A percentile compares a stretch with the other conserved stretches of the same genome.
Conservation (phyloP, 2,329 filamentous ascomycete species). For the Botryotinia narcissicola region DNA sequence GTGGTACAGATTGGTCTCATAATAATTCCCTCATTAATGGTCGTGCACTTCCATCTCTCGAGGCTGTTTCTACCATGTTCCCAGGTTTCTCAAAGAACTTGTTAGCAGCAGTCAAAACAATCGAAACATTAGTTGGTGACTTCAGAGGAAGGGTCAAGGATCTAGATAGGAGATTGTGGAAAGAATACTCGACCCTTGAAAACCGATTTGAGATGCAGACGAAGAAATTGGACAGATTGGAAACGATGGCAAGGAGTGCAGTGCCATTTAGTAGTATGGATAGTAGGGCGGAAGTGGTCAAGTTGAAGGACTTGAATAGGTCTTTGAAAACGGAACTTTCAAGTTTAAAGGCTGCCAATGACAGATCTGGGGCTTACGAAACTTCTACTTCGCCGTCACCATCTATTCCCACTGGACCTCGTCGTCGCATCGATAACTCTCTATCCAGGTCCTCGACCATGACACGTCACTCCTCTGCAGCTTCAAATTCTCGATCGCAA, state of each 20-base stretch:
- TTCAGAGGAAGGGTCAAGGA: conserved; percentile 78
- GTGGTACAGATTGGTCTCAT: conserved; percentile 89
- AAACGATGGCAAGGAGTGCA: conserved; percentile 70
- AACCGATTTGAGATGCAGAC: conserved; percentile 73
- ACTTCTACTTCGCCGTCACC: conserved; percentile 39
- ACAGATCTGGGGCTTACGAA: conserved; percentile 39
- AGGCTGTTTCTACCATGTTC: conserved; percentile 81
- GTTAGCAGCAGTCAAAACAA: conserved; percentile 78
- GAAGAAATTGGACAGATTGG: conserved; percentile 84
- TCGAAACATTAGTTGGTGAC: conserved; percentile 74
- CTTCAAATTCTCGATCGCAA: conserved; percentile 36
- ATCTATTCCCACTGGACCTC: conserved; percentile 39
- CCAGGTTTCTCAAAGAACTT: conserved; percentile 89
- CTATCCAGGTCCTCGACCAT: conserved; percentile 43
- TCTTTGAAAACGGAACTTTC: conserved; percentile 63
- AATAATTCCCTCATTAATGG: conserved; percentile 86
- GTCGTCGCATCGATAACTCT: conserved; percentile 29
- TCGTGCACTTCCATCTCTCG: conserved; percentile 75
- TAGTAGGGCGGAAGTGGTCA: conserved; percentile 51
- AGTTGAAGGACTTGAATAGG: conserved; percentile 61
- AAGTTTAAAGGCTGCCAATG: conserved; percentile 63
- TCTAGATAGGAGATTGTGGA: conserved; percentile 87
- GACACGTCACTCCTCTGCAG: conserved; percentile 54
- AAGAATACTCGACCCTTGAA: conserved; percentile 86
- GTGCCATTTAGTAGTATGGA: conserved; percentile 43